Conservation (phyloP, 208 protist genomes). For the Leptomonas pyrrhocoris region DNA sequence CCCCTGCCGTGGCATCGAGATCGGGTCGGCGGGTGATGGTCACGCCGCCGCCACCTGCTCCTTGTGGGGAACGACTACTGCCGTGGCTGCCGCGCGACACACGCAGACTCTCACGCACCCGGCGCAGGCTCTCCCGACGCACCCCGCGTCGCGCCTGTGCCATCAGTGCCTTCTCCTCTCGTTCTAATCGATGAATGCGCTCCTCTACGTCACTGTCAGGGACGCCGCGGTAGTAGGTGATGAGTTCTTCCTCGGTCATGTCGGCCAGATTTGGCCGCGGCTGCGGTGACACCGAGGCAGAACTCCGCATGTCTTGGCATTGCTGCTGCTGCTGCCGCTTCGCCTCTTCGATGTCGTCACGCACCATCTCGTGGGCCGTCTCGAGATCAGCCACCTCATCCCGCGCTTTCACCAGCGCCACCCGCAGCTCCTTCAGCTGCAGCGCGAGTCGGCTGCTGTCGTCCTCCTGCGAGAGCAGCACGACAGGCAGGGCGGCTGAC, state of each 20-base stretch:
- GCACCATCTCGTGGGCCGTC: constrained; percentile 75
- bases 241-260: constrained; percentile 28
- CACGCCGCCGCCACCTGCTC: constrained; percentile 16
- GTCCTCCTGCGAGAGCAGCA: constrained; percentile 1
- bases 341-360: constrained; percentile 61
- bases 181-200: constrained; percentile 60
- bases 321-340: constrained; percentile 31
- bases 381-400: constrained; percentile 70
- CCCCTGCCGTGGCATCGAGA: background rate
- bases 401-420: constrained; percentile 40
- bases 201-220: constrained; percentile 59
- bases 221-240: constrained; percentile 33
- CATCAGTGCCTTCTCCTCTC: constrained; percentile 66
- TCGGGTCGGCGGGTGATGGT: constrained; percentile 27
- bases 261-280: constrained; percentile 34
- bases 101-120: constrained; percentile 63
- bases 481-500: constrained; percentile 8
- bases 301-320: background rate
- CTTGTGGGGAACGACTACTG: constrained; percentile 25
- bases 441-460: constrained; percentile 9
- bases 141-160: constrained; percentile 52
- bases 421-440: constrained; percentile 42
- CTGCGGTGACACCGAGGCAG: constrained; percentile 49
- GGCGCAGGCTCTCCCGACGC: constrained; percentile 65
- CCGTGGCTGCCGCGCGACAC: constrained; percentile 16